These are phyloP conservation scores for Alloteropsis semialata DNA, from an alignment of 176 grass and related monocot genomes.

Conservation along the genomic window DNA sequence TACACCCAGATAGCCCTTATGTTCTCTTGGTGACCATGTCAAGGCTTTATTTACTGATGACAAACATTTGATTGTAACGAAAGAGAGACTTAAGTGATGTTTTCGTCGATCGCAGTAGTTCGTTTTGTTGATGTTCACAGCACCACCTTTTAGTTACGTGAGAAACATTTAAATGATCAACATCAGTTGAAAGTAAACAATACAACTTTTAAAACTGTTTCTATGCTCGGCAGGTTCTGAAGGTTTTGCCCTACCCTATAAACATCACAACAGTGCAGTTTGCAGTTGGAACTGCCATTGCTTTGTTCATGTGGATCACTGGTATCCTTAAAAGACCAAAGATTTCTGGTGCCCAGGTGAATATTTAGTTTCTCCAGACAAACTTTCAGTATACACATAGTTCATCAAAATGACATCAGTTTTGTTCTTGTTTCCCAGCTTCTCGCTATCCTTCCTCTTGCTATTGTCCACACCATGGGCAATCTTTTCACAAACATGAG, in stretches of 20 bases:
- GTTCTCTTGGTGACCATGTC: neutral
- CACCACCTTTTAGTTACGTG: neutral
- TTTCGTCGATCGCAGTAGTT: neutral
- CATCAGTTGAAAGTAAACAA: neutral
- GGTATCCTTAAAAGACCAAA: conserved; percentile 74
- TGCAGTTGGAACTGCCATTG: conserved; percentile 54
- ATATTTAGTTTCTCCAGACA: neutral
- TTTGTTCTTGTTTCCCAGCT: conserved; percentile 48
- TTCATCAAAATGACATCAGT: neutral
- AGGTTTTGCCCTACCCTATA: conserved; percentile 73
- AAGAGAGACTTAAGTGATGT: neutral
- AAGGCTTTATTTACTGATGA: neutral
- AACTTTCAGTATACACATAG: conserved; percentile 18
- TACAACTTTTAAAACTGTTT: neutral
- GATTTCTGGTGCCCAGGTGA: conserved; percentile 70
- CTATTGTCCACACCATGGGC: conserved; percentile 76
- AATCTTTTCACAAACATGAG: conserved; percentile 94
- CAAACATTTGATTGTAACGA: neutral
- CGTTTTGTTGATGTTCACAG: neutral
- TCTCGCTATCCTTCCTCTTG: conserved; percentile 71
- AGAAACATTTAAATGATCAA: neutral
- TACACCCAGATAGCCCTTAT: neutral
- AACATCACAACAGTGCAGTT: conserved; percentile 84
- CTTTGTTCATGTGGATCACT: conserved; percentile 65
- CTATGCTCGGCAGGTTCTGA: conserved; percentile 53